phyloP scores from a whole-genome alignment of 148 eudicot species.

The Silene conica region DNA sequence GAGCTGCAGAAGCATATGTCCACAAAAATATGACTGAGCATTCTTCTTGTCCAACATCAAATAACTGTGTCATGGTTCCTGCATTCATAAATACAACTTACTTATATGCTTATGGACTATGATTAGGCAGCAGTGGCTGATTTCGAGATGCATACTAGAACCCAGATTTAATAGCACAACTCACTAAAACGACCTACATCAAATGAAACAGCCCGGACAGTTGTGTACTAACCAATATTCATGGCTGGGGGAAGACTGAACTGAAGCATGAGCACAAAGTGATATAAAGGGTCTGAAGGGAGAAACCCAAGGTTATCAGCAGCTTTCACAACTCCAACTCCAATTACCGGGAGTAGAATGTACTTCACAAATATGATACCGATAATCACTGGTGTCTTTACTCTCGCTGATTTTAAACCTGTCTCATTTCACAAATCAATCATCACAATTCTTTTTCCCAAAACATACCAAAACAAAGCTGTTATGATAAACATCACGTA shows the following conservation, averaged over 20 bases:
- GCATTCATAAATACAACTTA: slow-evolving; percentile 5
- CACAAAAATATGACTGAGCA: slow-evolving; percentile 40
- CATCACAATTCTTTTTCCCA: background rate
- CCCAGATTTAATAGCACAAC: too few species aligned
- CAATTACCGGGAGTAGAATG: slow-evolving; percentile 56
- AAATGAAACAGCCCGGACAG: background rate
- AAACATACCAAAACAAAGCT: background rate
- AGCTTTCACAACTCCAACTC: slow-evolving; percentile 56
- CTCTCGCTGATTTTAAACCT: slow-evolving; percentile 50
- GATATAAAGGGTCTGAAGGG: slow-evolving; percentile 68
- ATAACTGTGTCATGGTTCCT: slow-evolving; percentile 49
- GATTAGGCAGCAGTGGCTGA: too few species aligned
- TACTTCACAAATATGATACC: slow-evolving; percentile 56
- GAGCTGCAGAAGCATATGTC: slow-evolving; percentile 37
- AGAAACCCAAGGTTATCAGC: slow-evolving; percentile 62
- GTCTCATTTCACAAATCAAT: slow-evolving; percentile 15
- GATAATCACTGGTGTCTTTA: slow-evolving; percentile 33
- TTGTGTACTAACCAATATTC: slow-evolving; percentile 46
- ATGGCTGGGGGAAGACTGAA: slow-evolving; percentile 87
- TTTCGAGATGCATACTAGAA: too few species aligned
- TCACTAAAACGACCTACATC: too few species aligned
- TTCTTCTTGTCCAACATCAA: slow-evolving; percentile 41
- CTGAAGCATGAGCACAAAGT: slow-evolving; percentile 71
- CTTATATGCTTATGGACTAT: background rate
- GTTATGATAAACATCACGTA: slow-evolving; percentile 13